Evolutionary conservation across 2,329 filamentous ascomycete species (phyloP), one percentile per base, ranked within the genome.

Genomic region (Fusarium hostae): DNA sequence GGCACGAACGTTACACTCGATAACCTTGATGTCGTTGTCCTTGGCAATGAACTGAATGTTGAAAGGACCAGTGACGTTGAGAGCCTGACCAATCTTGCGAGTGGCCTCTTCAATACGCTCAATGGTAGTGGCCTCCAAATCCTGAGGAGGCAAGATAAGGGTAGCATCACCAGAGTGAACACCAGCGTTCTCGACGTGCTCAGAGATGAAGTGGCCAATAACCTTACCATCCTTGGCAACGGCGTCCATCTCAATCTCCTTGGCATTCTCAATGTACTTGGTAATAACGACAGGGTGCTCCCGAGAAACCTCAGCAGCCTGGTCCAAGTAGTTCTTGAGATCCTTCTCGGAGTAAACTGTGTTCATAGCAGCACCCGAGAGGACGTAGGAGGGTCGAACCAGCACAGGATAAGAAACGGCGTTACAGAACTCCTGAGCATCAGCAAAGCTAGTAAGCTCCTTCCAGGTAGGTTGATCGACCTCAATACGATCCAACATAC

Each of bases 11-110:
- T 99, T 99, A 84, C 96, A 98, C 84, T 99, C 96, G 72, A 99
- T 99, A 74, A 99, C 96, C 87, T 98, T 98, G 86, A 99, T 98
- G 75, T 98, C 95, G 81, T 98, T 98, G 81, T 98, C 95, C 86
- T 98, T 98, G 77, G 96, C 96, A 78, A 99, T 99, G 85, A 99
- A 98, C 81, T 99, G 96, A 71, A 99, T 99, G 84, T 99, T 99
- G 88, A 92, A 98, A 26, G 96, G 96, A 54, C 96, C 96, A 43
- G 96, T 98, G 62, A 99, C 92, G 80, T 98, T 98, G 65, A 98
- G 88, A 20, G 96, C 95, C 70, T 92, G 91, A 74, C 92, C 96
- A 76, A 99, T 98, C 88, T 98, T 98, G 75, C 92, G 88, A 18
- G 96, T 98, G 6, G 96, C 96, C 81, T 98, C 95, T 81, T 95